phyloP scores from a whole-genome alignment of 2,329 filamentous ascomycete species.

The Colletotrichum sp. region DNA sequence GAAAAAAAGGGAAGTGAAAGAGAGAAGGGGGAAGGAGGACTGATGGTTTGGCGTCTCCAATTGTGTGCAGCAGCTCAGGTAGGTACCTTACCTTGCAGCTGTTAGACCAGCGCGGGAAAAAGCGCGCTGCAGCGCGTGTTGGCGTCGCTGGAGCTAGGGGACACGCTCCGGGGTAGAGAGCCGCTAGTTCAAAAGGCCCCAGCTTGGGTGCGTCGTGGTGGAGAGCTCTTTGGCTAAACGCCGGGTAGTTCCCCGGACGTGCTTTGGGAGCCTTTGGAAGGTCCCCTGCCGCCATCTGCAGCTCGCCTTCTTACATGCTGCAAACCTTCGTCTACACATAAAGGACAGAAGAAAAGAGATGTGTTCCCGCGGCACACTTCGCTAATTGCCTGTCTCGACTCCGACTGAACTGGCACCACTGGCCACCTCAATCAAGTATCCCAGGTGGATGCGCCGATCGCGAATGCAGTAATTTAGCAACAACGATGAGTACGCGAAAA shows the following conservation, averaged over 20 bases:
- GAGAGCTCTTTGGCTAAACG: not conserved
- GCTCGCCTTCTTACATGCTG: not conserved
- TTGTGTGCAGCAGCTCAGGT: not conserved
- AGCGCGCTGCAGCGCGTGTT: conserved; percentile 1
- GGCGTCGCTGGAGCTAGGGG: not conserved
- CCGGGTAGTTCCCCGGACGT: not conserved
- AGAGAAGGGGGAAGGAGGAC: not conserved
- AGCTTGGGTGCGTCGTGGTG: not conserved
- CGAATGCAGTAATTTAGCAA: not conserved
- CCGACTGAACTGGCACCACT: not conserved
- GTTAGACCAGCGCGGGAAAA: not conserved
- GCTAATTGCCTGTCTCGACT: not conserved
- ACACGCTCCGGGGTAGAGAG: not conserved
- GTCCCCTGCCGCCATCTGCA: not conserved
- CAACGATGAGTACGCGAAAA: not conserved
- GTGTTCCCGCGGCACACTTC: not conserved
- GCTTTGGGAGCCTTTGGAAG: not conserved
- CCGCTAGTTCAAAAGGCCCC: not conserved
- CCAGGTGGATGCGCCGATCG: not conserved
- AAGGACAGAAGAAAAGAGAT: not conserved
- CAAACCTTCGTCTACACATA: not conserved
- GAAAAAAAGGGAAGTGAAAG: not conserved
- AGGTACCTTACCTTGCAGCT: not conserved
- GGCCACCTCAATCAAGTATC: not conserved
- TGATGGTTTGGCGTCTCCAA: not conserved